Conservation (phyloP, 129 eudicot genomes). For the Glebionis coronaria region DNA sequence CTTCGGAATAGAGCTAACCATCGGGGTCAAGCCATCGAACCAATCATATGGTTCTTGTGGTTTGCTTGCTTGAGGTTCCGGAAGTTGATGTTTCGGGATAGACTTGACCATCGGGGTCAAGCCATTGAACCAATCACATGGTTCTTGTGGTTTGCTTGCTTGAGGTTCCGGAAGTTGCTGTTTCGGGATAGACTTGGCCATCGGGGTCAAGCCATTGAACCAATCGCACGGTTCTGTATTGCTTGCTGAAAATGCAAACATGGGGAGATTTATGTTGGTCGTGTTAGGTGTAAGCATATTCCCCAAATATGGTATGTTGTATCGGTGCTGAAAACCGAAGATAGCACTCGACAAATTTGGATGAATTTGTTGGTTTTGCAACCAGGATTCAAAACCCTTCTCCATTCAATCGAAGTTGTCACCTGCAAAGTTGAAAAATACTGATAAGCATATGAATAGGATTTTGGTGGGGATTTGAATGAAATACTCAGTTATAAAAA, state of each 20-base stretch:
- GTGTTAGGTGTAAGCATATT: conserved; percentile 31
- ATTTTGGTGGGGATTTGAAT: background rate
- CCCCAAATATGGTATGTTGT: conserved; percentile 29
- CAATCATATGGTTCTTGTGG: conserved; percentile 39
- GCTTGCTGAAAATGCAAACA: conserved; percentile 36
- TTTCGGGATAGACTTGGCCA: conserved; percentile 27
- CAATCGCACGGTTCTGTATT: conserved; percentile 38
- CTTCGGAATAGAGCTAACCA: conserved; percentile 32
- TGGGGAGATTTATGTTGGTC: conserved; percentile 23
- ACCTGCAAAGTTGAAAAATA: conserved; percentile 34
- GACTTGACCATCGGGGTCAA: conserved; percentile 41
- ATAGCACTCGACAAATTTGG: conserved; percentile 36
- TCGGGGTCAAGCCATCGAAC: conserved; percentile 47
- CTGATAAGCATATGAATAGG: conserved; percentile 12
- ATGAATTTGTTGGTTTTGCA: conserved; percentile 40
- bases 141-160: conserved; percentile 32
- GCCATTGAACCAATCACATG: conserved; percentile 40
- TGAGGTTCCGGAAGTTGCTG: conserved; percentile 24
- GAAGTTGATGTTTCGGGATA: conserved; percentile 21
- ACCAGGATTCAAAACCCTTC: conserved; percentile 50
- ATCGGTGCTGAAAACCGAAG: conserved; percentile 32
- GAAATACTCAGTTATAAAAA: too few relatives aligned
- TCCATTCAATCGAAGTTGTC: conserved; percentile 63
- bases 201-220: conserved; percentile 42
- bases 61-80: conserved; percentile 23